Evolutionary conservation across 1,139 yeast genomes (phyloP).

Genomic region (Suhomyces chickasaworum): DNA sequence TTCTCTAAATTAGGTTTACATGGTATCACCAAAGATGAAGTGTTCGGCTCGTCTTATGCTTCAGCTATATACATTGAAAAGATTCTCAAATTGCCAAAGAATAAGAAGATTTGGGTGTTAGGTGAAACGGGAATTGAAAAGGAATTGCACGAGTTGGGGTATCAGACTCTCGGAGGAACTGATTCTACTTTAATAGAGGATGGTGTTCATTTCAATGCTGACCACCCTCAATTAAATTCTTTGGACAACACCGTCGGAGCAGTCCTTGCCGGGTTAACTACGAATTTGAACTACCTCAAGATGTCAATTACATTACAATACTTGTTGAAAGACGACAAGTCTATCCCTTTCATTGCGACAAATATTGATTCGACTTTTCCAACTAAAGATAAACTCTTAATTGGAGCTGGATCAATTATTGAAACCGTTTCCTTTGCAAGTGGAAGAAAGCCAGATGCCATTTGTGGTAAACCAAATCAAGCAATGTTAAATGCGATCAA

Average conservation of each 20-base stretch:
- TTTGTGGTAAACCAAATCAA: conserved; percentile 88
- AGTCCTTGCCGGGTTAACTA: conserved; percentile 85
- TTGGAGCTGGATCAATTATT: conserved; percentile 94
- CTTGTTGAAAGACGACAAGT: conserved; percentile 57
- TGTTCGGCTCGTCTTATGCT: conserved; percentile 91
- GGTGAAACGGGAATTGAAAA: conserved; percentile 50
- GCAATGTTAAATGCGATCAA: conserved; percentile 90
- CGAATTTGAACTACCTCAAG: conserved; percentile 75
- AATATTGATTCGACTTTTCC: conserved; percentile 96
- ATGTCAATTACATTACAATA: conserved; percentile 83
- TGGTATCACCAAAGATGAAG: conserved; percentile 65
- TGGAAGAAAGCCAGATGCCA: conserved; percentile 66
- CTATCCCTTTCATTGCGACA: conserved; percentile 85
- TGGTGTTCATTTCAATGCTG: conserved; percentile 38
- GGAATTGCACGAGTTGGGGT: conserved; percentile 46
- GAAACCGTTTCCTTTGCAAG: conserved; percentile 76
- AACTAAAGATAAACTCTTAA: conserved; percentile 76
- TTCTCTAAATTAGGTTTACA: conserved; percentile 72
- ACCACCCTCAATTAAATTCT: conserved; percentile 35
- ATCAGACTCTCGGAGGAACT: conserved; percentile 45
- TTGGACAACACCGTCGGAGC: conserved; percentile 80
- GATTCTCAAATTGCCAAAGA: conserved; percentile 68
- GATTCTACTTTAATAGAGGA: conserved; percentile 33
- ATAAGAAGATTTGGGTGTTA: conserved; percentile 55
- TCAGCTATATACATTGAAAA: conserved; percentile 83